Evolutionary conservation across 2,329 filamentous ascomycete species (phyloP).

Genomic region (Calonectria pseudoreteaudii): DNA sequence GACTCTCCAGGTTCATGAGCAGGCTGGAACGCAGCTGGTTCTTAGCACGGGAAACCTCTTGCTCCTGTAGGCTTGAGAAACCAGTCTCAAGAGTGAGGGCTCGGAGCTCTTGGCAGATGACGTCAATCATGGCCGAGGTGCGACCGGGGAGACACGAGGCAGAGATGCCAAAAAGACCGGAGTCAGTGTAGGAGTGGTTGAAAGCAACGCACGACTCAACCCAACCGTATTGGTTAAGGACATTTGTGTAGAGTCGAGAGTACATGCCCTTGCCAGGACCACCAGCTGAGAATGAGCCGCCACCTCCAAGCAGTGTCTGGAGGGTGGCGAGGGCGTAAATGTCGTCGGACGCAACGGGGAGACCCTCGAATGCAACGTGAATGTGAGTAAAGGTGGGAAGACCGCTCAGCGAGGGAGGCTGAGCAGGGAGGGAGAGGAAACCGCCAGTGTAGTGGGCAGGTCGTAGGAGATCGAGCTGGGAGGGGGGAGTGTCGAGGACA

Average conservation of each 20-base stretch:
- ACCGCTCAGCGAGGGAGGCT: slow-evolving; percentile 82
- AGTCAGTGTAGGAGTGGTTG: slow-evolving; percentile 98
- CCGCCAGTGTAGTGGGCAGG: slow-evolving; percentile 92
- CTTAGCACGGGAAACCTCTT: slow-evolving; percentile 92
- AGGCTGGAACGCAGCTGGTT: slow-evolving; percentile 92
- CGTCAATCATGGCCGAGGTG: slow-evolving; percentile 87
- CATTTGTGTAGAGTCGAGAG: slow-evolving; percentile 95
- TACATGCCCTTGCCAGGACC: slow-evolving; percentile 99
- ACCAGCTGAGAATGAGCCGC: slow-evolving; percentile 95
- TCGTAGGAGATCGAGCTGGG: slow-evolving; percentile 67
- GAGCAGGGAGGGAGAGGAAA: slow-evolving; percentile 85
- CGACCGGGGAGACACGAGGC: slow-evolving; percentile 85
- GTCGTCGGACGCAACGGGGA: slow-evolving; percentile 89
- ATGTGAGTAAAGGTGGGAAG: slow-evolving; percentile 86
- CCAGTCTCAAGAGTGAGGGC: slow-evolving; percentile 81
- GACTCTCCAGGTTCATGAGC: slow-evolving; percentile 96
- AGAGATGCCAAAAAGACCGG: slow-evolving; percentile 93
- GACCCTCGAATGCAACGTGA: slow-evolving; percentile 94
- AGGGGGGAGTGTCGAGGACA: slow-evolving; percentile 59
- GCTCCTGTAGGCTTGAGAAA: slow-evolving; percentile 76
- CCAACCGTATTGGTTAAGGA: slow-evolving; percentile 97
- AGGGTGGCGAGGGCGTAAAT: slow-evolving; percentile 97
- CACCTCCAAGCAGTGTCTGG: slow-evolving; percentile 94
- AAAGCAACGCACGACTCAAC: slow-evolving; percentile 96
- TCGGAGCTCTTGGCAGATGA: slow-evolving; percentile 92